phyloP scores from a whole-genome alignment of 2,329 filamentous ascomycete genomes.

The Diatrype stigma region DNA sequence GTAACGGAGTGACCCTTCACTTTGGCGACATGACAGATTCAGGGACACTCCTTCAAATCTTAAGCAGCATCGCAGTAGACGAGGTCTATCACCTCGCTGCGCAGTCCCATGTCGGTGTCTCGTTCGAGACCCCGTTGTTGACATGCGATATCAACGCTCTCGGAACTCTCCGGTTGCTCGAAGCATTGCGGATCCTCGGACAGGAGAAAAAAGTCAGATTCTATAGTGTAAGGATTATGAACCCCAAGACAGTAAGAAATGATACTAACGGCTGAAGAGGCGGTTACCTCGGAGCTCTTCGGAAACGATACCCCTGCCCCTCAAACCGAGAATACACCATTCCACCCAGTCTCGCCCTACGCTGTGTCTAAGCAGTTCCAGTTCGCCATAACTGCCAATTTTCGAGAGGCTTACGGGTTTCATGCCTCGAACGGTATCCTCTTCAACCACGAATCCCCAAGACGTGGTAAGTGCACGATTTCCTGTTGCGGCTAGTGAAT shows the following conservation, averaged over 20 bases:
- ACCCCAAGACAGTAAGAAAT: too few relatives aligned
- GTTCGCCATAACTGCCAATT: not conserved
- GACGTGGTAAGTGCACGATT: not conserved
- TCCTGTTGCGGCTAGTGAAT: not conserved
- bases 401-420: not conserved
- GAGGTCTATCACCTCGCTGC: not conserved
- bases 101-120: not conserved
- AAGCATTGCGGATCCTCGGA: not conserved
- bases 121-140: not conserved
- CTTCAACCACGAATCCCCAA: not conserved
- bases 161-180: not conserved
- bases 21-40: not conserved
- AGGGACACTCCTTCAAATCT: not conserved
- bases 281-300: not conserved
- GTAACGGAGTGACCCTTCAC: not conserved
- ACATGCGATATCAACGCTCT: not conserved
- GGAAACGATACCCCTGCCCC: not conserved
- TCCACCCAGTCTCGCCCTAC: not conserved
- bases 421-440: not conserved
- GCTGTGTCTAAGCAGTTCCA: constrained; percentile 1
- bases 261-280: not conserved
- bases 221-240: not conserved
- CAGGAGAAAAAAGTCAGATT: not conserved
- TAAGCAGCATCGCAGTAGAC: not conserved
- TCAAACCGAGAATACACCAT: not conserved